Conservation (phyloP, 345 rosid genomes). For the Hypericum perforatum region DNA sequence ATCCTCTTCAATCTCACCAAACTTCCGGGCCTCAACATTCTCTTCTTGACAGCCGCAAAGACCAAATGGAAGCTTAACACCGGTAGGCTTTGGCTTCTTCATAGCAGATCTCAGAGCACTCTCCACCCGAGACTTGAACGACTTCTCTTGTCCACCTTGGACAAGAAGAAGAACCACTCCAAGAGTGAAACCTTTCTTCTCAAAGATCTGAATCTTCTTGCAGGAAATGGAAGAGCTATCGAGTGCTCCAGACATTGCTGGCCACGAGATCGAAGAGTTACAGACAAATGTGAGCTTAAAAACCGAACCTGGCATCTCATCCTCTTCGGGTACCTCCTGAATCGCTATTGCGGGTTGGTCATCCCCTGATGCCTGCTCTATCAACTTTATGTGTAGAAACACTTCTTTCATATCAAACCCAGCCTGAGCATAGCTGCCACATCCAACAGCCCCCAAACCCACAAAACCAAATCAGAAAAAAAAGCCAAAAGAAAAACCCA, state of each 20-base stretch:
- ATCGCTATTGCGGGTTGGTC: constrained; percentile 66
- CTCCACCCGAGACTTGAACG: constrained; percentile 53
- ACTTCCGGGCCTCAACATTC: constrained; percentile 44
- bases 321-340: constrained; percentile 54
- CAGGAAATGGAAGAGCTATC: constrained; percentile 70
- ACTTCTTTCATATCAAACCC: constrained; percentile 93
- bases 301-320: constrained; percentile 42
- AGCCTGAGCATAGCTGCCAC: constrained; percentile 71
- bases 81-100: constrained; percentile 45
- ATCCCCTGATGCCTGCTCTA: constrained; percentile 82
- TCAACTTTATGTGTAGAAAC: constrained; percentile 81
- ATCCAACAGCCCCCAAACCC: neutral
- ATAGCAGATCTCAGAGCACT: constrained; percentile 63
- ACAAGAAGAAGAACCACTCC: constrained; percentile 59
- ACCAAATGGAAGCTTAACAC: constrained; percentile 87
- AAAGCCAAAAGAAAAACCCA: neutral
- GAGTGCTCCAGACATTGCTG: constrained; percentile 67
- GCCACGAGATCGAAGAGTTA: constrained; percentile 70
- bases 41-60: constrained; percentile 97
- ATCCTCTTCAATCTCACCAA: constrained; percentile 68
- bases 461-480: neutral
- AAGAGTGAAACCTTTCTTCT: constrained; percentile 83
- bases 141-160: constrained; percentile 52
- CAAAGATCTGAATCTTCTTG: constrained; percentile 83
- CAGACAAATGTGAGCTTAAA: constrained; percentile 74